phyloP scores from a whole-genome alignment of 768 basidiomycete genomes.

The Gymnopilus junonius region DNA sequence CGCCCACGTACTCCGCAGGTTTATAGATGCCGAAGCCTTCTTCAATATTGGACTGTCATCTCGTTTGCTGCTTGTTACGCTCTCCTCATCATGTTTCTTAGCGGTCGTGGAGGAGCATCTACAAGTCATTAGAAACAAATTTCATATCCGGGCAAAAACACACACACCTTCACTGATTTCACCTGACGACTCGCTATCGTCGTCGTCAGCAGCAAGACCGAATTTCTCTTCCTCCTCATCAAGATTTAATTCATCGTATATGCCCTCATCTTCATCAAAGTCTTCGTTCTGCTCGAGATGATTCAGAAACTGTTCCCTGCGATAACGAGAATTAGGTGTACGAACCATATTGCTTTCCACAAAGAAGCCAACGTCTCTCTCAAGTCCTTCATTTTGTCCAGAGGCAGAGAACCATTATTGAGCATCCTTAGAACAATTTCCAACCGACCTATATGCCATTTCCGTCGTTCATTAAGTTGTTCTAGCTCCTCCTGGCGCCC shows the following conservation, averaged over 20 bases:
- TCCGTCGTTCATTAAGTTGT: conserved; percentile 86
- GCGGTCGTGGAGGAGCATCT: conserved; percentile 69
- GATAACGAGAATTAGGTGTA: background rate
- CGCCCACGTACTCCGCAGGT: conserved; percentile 67
- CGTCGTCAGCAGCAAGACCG: conserved; percentile 76
- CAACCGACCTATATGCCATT: conserved; percentile 92
- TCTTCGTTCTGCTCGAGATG: conserved; percentile 77
- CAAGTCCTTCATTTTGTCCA: conserved; percentile 79
- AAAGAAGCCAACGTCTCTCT: conserved; percentile 98
- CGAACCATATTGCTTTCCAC: conserved; percentile 94
- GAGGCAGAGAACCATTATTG: conserved; percentile 88
- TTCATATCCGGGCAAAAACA: background rate
- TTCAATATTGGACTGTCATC: conserved; percentile 81
- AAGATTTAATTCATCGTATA: conserved; percentile 97
- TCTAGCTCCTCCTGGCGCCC: conserved; percentile 87
- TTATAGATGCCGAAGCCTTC: conserved; percentile 67
- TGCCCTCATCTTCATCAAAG: conserved; percentile 96
- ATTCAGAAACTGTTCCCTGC: background rate
- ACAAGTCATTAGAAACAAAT: background rate
- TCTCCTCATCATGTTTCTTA: conserved; percentile 86
- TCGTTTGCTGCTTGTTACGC: conserved; percentile 71
- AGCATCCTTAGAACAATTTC: conserved; percentile 92
- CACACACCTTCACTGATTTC: conserved; percentile 69
- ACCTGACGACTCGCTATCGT: conserved; percentile 80
- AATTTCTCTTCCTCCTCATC: conserved; percentile 97